These are phyloP conservation scores for Neurospora crassa DNA, from an alignment of 2,329 filamentous ascomycete genomes.

Conservation along the genomic window DNA sequence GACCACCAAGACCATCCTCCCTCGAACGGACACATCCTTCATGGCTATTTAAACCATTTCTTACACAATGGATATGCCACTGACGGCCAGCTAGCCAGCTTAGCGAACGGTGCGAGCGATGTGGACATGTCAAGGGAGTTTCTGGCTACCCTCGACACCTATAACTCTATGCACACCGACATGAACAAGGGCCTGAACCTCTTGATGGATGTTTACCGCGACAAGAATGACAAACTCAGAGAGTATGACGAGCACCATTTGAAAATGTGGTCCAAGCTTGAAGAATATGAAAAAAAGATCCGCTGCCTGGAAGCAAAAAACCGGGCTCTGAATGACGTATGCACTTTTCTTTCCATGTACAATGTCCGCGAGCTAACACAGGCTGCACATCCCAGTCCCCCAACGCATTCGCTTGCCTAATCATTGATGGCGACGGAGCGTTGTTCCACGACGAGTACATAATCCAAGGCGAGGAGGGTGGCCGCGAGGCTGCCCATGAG, in stretches of 20 bases:
- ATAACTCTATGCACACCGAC: background rate
- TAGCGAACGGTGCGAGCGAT: background rate
- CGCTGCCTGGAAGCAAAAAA: background rate
- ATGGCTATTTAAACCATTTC: background rate
- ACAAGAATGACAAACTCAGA: background rate
- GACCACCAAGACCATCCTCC: background rate
- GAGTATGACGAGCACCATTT: background rate
- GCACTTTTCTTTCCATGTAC: background rate
- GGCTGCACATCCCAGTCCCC: slow-evolving; percentile 19
- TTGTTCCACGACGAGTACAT: slow-evolving; percentile 25
- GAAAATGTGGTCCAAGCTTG: fast-evolving
- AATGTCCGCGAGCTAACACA: background rate
- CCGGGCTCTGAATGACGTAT: background rate
- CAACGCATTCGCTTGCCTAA: slow-evolving; percentile 23
- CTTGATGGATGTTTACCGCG: background rate
- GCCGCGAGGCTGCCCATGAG: slow-evolving; percentile 22
- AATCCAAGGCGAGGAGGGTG: slow-evolving; percentile 23
- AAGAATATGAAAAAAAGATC: background rate
- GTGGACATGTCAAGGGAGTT: background rate
- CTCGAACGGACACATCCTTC: background rate
- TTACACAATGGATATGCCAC: background rate
- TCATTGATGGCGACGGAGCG: slow-evolving; percentile 28
- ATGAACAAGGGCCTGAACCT: background rate
- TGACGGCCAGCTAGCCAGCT: background rate
- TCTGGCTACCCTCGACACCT: background rate